These are phyloP conservation scores for Skeletonema tropicum DNA, from an alignment of 108 stramenopile genomes.

Conservation along the genomic window DNA sequence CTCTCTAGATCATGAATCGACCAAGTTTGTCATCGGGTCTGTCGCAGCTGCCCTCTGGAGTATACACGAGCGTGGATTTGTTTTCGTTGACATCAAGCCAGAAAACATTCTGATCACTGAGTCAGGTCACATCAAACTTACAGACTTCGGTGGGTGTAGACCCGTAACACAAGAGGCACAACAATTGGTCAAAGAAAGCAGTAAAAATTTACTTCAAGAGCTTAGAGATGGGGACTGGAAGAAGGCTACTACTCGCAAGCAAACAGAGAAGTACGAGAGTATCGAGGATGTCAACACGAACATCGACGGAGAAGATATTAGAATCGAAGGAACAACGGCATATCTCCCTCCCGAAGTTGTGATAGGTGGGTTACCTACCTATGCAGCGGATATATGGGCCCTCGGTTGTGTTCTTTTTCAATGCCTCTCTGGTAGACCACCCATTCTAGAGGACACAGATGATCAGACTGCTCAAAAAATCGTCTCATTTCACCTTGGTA, in stretches of 20 bases:
- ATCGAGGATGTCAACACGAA: constrained; percentile 16
- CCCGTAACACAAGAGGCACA: constrained; percentile 79
- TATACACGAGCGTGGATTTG: constrained; percentile 88
- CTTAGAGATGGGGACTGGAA: constrained; percentile 95
- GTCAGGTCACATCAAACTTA: constrained; percentile 93
- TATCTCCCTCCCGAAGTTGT: constrained; percentile 98
- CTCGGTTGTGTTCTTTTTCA: constrained; percentile 96
- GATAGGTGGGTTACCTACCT: constrained; percentile 71
- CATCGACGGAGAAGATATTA: constrained; percentile 66
- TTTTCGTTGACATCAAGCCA: constrained; percentile 94
- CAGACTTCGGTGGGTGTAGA: constrained; percentile 96
- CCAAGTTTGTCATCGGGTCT: constrained; percentile 91
- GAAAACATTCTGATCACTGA: constrained; percentile 96
- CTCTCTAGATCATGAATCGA: constrained; percentile 86
- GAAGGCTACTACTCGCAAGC: not conserved
- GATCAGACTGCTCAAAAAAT: constrained; percentile 71
- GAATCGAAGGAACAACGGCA: constrained; percentile 95
- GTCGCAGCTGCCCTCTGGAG: constrained; percentile 87
- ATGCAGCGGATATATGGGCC: constrained; percentile 94
- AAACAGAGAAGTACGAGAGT: constrained; percentile 3
- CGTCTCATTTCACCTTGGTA: constrained; percentile 74
- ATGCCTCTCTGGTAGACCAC: constrained; percentile 91
- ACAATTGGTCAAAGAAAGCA: constrained; percentile 36
- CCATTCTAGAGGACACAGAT: constrained; percentile 85
- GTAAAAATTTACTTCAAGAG: constrained; percentile 60